These are phyloP conservation scores for Xylariaceae sp. DNA, from an alignment of 2,329 filamentous ascomycete genomes.

Conservation along the genomic window DNA sequence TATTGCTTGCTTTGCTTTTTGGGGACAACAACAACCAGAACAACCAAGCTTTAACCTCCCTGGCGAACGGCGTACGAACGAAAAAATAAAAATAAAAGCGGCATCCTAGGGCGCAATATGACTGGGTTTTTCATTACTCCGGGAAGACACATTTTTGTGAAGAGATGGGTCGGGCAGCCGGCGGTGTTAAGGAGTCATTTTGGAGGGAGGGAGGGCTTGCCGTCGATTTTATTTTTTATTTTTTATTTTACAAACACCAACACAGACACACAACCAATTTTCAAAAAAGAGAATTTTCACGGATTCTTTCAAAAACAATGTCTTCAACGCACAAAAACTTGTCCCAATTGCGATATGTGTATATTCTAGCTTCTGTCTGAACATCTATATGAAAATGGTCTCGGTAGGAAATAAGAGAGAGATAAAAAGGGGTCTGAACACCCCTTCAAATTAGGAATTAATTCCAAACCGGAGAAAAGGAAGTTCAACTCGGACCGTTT, in stretches of 20 bases:
- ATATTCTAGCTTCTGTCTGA: slow-evolving; percentile 17
- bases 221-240: slow-evolving; percentile 16
- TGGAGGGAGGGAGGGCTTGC: slow-evolving; percentile 8
- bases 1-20: slow-evolving; percentile 29
- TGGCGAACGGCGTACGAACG: slow-evolving; percentile 41
- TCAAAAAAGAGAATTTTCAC: slow-evolving; percentile 19
- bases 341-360: slow-evolving; percentile 19
- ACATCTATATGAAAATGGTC: slow-evolving; percentile 2
- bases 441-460: too few relatives aligned
- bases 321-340: too few relatives aligned
- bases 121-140: slow-evolving; percentile 26
- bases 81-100: slow-evolving; percentile 32
- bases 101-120: slow-evolving; percentile 32
- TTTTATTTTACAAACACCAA: slow-evolving; percentile 5
- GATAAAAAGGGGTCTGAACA: too few relatives aligned
- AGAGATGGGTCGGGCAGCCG: slow-evolving; percentile 27
- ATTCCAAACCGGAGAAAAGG: too few relatives aligned
- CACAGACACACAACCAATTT: background rate
- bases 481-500: too few relatives aligned
- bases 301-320: slow-evolving; percentile 14
- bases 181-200: slow-evolving; percentile 30
- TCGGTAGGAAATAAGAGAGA: slow-evolving; percentile 9
- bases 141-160: slow-evolving; percentile 26
- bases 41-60: slow-evolving; percentile 30
- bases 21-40: slow-evolving; percentile 21